These are phyloP conservation scores for Amphirosellinia nigrospora DNA, from an alignment of 495 filamentous ascomycete species.

Conservation along the genomic window DNA sequence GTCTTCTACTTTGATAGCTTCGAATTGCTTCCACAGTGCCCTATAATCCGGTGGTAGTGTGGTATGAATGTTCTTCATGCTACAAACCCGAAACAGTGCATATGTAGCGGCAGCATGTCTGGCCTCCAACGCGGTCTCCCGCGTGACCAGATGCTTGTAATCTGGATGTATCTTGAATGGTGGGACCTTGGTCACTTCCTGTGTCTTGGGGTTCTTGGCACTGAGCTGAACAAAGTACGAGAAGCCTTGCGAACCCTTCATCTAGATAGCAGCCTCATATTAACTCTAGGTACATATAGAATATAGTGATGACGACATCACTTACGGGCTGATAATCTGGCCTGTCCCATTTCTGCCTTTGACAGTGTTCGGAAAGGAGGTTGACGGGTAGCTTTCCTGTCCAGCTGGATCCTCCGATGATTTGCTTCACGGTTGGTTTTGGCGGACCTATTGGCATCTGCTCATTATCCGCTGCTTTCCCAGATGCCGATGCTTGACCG, in stretches of 20 bases:
- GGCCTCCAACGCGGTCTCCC: constrained; percentile 83
- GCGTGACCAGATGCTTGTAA: constrained; percentile 69
- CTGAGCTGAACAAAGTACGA: constrained; percentile 80
- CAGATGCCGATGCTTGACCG: constrained; percentile 38
- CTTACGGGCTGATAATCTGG: constrained; percentile 78
- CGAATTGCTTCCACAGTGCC: constrained; percentile 88
- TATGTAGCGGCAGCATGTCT: constrained; percentile 92
- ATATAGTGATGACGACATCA: constrained; percentile 24
- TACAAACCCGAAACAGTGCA: constrained; percentile 87
- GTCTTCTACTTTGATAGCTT: constrained; percentile 77
- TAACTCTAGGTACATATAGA: constrained; percentile 31
- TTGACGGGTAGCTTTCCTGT: constrained; percentile 95
- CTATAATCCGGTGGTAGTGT: constrained; percentile 90
- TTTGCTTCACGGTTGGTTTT: constrained; percentile 78
- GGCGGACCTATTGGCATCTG: constrained; percentile 58
- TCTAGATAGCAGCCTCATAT: constrained; percentile 35
- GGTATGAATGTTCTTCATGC: constrained; percentile 92
- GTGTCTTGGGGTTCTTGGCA: constrained; percentile 80
- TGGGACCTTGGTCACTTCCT: constrained; percentile 72
- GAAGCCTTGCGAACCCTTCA: constrained; percentile 62
- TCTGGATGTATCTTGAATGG: constrained; percentile 81
- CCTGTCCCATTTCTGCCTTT: constrained; percentile 93
- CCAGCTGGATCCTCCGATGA: constrained; percentile 96
- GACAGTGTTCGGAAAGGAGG: constrained; percentile 90
- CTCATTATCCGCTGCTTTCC: constrained; percentile 42